A percentile compares a stretch with the other conserved stretches of the same genome.
These are phyloP conservation scores for Colletotrichum orchidophilum DNA, from an alignment of 2,329 filamentous ascomycete genomes.

Conservation along the genomic window DNA sequence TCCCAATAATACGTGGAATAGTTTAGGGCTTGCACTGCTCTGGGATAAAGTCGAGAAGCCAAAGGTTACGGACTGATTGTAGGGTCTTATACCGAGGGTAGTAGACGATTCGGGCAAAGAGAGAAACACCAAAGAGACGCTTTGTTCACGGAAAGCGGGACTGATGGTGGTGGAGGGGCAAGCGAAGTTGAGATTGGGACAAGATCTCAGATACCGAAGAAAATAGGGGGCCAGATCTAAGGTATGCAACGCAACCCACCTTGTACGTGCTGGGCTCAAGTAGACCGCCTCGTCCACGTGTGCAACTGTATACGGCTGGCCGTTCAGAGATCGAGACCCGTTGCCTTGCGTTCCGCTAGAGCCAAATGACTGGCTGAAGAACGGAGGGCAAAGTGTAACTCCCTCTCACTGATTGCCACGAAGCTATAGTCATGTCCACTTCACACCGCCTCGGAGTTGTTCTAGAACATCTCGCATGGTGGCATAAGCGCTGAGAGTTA, in stretches of 20 bases:
- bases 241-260: neutral
- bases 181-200: neutral
- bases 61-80: neutral
- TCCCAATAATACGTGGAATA: constrained; percentile 1
- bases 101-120: neutral
- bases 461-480: neutral
- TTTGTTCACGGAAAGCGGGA: neutral
- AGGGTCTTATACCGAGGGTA: too few species aligned
- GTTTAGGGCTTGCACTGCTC: neutral
- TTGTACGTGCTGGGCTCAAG: neutral
- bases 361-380: neutral
- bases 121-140: neutral
- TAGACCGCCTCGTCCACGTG: neutral
- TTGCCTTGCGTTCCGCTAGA: neutral
- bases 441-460: neutral
- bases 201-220: neutral
- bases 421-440: neutral
- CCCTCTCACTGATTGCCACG: neutral
- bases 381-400: neutral
- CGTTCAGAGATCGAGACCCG: neutral
- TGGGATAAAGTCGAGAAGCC: neutral
- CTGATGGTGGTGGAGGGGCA: neutral
- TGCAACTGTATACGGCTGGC: neutral
- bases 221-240: neutral
- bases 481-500: too few species aligned